Evolutionary conservation across 495 filamentous ascomycete species (phyloP), one percentile per base, ranked within the genome.

Genomic region (Xylaria telfairii): DNA sequence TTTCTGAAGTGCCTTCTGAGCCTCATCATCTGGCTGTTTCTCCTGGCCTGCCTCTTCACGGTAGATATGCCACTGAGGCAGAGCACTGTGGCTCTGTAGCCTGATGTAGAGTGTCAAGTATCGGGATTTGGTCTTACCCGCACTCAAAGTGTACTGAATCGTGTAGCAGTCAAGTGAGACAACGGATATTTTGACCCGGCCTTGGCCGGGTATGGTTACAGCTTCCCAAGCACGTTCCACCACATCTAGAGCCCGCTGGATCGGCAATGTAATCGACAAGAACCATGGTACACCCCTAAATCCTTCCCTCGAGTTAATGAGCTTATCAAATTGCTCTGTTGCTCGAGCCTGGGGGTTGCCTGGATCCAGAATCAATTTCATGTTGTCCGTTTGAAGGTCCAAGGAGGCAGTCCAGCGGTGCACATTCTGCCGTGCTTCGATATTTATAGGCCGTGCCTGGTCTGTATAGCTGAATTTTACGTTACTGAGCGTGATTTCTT

Each of bases 261-360:
- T 78, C 0, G 93, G 89, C 12, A 96, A 83, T 0, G 93, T 95
- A 30, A 81, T 77, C 5, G 82, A 82, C 2, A 86, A 71, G 71
- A 75, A 84, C 26, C 71, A 71, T 15, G 83, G 83, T 0, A 86
- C 67, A 10, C 68, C 70, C 19, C 70, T 67, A 49, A 82, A 80
- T 8, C 73, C 73, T 21, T 72, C 72, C 0, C 73, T 66, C 15
- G 78, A 81, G 76, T 94, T 94, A 62, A 96, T 79, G 46, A 87
- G 81, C 21, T 81, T 81, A 8, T 85, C 86, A 15, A 98, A 82
- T 37, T 87, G 81, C 65, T 92, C 88, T 44, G 88, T 81, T 24
- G 94, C 89, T 19, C 92, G 88, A 54, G 91, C 83, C 76, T 97
- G 94, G 0, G 95, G 95, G 71, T 93, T 97, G 17, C 83, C 83